Conservation (phyloP, 75 land plant species). For the Ceratopteris richardii region DNA sequence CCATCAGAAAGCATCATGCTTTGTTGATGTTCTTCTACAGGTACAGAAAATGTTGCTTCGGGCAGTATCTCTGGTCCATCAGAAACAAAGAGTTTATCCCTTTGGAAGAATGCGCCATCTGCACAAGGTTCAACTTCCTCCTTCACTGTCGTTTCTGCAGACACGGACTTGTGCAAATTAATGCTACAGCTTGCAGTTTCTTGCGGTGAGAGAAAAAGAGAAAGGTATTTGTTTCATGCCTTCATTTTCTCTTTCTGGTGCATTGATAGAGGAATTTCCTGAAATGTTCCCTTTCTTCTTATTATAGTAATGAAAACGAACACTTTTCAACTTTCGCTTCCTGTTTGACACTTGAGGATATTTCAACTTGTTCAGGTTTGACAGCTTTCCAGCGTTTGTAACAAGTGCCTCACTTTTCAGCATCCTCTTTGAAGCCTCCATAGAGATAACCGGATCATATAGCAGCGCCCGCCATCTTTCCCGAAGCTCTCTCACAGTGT, state of each 20-base stretch:
- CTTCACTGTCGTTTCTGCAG: neutral
- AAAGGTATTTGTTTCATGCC: too few species aligned
- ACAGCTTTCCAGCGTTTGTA: too few species aligned
- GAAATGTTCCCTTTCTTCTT: constrained; percentile 21
- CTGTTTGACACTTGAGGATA: constrained; percentile 3
- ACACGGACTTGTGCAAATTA: neutral
- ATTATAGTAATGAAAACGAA: constrained; percentile 48
- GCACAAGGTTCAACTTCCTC: constrained; percentile 15
- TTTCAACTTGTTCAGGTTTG: too few species aligned
- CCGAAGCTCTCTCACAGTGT: too few species aligned
- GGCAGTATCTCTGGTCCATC: constrained; percentile 17
- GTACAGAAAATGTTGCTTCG: constrained; percentile 17
- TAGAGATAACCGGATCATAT: too few species aligned
- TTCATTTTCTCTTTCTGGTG: too few species aligned
- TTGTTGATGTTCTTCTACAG: neutral
- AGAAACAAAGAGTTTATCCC: constrained; percentile 25
- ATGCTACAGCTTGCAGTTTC: neutral
- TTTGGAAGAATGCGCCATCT: constrained; percentile 20
- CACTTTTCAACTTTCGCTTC: constrained; percentile 37
- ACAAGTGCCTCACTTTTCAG: too few species aligned
- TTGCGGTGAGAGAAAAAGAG: too few species aligned
- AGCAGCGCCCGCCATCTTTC: too few species aligned
- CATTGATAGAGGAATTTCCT: too few species aligned
- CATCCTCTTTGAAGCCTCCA: too few species aligned
- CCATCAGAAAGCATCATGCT: too few species aligned